phyloP scores from a whole-genome alignment of 2,329 filamentous ascomycete genomes.

The Iodosphaeria phyllophila region DNA sequence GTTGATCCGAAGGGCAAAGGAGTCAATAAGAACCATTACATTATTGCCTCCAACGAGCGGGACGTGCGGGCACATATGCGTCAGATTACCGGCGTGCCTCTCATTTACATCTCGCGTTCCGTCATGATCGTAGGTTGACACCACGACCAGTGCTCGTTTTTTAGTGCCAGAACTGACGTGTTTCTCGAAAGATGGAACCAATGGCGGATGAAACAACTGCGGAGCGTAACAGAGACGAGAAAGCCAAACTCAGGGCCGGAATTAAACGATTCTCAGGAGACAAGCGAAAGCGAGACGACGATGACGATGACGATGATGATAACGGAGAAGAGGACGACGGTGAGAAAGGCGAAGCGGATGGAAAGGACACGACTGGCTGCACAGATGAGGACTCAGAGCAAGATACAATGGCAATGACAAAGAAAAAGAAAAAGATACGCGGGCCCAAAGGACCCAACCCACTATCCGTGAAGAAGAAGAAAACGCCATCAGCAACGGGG shows the following conservation, averaged over 20 bases:
- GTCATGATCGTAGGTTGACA: too few relatives aligned
- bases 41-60: slow-evolving; percentile 55
- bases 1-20: slow-evolving; percentile 58
- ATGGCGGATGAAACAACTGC: slow-evolving; percentile 51
- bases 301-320: slow-evolving; percentile 17
- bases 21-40: slow-evolving; percentile 62
- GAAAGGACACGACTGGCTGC: slow-evolving; percentile 6
- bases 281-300: slow-evolving; percentile 28
- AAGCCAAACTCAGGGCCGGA: slow-evolving; percentile 53
- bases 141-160: too few relatives aligned
- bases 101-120: slow-evolving; percentile 62
- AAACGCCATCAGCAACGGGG: slow-evolving; percentile 18
- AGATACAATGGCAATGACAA: slow-evolving; percentile 9
- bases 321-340: slow-evolving; percentile 6
- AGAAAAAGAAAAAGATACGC: slow-evolving; percentile 35
- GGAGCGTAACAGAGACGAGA: slow-evolving; percentile 49
- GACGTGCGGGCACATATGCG: slow-evolving; percentile 45
- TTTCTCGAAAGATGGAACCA: too few relatives aligned
- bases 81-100: slow-evolving; percentile 49
- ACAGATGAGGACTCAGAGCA: too few relatives aligned
- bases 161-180: too few relatives aligned
- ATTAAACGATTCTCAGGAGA: slow-evolving; percentile 33
- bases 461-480: slow-evolving; percentile 49
- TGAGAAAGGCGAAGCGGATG: slow-evolving; percentile 7
- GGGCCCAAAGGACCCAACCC: slow-evolving; percentile 56